A percentile compares a stretch with the other conserved stretches of the same genome.
Conservation (phyloP, 208 protist species). For the Zelonia costaricensis region DNA sequence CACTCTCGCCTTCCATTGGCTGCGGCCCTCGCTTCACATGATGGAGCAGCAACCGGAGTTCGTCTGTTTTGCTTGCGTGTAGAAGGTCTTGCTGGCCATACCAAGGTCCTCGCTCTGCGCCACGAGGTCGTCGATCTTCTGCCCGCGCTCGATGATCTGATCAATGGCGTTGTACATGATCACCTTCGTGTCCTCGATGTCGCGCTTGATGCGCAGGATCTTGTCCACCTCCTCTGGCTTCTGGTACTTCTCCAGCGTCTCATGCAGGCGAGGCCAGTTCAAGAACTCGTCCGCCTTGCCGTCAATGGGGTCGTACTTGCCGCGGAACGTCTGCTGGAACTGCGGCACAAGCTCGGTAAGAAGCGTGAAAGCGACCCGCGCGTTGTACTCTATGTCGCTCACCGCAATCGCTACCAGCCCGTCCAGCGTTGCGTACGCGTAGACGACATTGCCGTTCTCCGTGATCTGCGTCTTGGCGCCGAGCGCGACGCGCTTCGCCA, state of each 20-base stretch:
- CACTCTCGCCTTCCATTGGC: neutral
- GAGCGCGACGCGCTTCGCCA: conserved; percentile 69
- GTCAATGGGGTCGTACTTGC: conserved; percentile 70
- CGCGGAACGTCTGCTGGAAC: conserved; percentile 85
- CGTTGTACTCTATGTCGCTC: conserved; percentile 87
- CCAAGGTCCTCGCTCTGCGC: conserved; percentile 80
- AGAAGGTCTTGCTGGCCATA: conserved; percentile 90
- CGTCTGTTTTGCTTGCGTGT: conserved; percentile 88
- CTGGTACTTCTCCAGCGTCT: conserved; percentile 85
- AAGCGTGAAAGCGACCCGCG: conserved; percentile 86
- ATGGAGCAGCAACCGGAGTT: conserved; percentile 87
- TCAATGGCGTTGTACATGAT: conserved; percentile 94
- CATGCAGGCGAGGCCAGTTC: conserved; percentile 70
- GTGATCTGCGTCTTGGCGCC: conserved; percentile 80
- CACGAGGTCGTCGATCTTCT: conserved; percentile 93
- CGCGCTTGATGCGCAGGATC: conserved; percentile 84
- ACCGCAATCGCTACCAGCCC: conserved; percentile 81
- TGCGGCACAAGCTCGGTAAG: conserved; percentile 66
- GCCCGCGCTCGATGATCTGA: conserved; percentile 84
- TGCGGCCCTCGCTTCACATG: conserved; percentile 39
- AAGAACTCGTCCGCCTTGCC: conserved; percentile 76
- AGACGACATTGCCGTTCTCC: conserved; percentile 83
- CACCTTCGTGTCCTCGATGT: conserved; percentile 92
- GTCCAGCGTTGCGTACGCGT: conserved; percentile 65
- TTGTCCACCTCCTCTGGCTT: conserved; percentile 91